Evolutionary conservation across 306 rosid genomes (phyloP), one percentile per base, ranked within the genome.

Genomic region (Acmispon strigosus): DNA sequence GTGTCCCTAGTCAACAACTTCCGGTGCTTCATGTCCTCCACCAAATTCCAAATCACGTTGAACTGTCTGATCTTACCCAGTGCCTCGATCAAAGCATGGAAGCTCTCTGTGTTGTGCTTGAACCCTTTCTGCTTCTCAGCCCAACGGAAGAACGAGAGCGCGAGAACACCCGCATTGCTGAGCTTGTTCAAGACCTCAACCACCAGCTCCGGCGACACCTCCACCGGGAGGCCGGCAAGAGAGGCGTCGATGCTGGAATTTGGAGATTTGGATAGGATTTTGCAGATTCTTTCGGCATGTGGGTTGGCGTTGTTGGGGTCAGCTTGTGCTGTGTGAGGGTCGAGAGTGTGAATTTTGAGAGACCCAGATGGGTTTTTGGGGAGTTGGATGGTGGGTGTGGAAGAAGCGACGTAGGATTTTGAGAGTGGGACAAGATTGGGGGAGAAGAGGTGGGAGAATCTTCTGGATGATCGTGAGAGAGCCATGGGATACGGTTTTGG

Each of bases 61-160:
- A 88, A 92, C 82, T 90, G 98, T 57, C 70, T 86, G 80, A 92
- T 90, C 84, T 90, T 92, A 45, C 91, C 92, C 59, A 92, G 76
- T 11, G 96, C 85, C 70, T 92, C 96, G 52, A 92, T 86, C 81
- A 92, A 51, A 17, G 82, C 82, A 57, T 86, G 83, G 68, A 88
- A 92, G 74, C 68, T 64, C 45, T 88, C 90, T 1, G 85, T 68
- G 51, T 36, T 85, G 45, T 86, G 80, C 16, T 77, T 61, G 77
- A 92, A 88, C 36, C 89, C 96, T 6, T 73, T 45, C 32, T 79
- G 91, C 48, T 79, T 90, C 89, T 86, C 92, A 0, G 88, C 92
- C 98, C 96, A 90, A 41, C 85, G 81, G 78, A 92, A 92, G 86
- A 92, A 90, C 9, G 86, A 83, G 4, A 92, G 88, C 0, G 98